Percentiles rank a stretch among this genome's conserved stretches.
phyloP scores from a whole-genome alignment of 2,329 filamentous ascomycete genomes.

The Aphanocladium album region DNA sequence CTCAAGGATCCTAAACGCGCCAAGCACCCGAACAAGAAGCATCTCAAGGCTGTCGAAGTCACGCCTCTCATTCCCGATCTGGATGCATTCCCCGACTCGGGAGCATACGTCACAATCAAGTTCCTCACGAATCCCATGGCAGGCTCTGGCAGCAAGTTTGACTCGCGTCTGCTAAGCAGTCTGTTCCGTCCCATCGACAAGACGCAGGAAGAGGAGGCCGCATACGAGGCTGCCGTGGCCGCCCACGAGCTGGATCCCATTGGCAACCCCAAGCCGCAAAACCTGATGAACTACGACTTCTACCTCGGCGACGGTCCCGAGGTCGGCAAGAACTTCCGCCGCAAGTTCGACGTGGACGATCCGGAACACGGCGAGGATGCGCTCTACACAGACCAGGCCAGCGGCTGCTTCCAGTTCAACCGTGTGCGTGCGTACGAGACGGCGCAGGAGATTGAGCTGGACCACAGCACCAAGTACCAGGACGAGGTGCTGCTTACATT shows the following conservation, averaged over 20 bases:
- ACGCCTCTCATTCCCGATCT: slow-evolving; percentile 61
- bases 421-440: slow-evolving; percentile 62
- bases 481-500: slow-evolving; percentile 59
- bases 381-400: slow-evolving; percentile 49
- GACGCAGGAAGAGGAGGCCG: slow-evolving; percentile 48
- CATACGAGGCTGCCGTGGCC: slow-evolving; percentile 45
- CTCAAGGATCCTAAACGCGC: slow-evolving; percentile 50
- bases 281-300: slow-evolving; percentile 61
- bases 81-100: slow-evolving; percentile 64
- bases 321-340: slow-evolving; percentile 51
- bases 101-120: slow-evolving; percentile 65
- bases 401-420: slow-evolving; percentile 55
- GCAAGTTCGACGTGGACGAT: slow-evolving; percentile 55
- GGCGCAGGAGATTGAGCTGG: slow-evolving; percentile 50
- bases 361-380: slow-evolving; percentile 47
- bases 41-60: slow-evolving; percentile 54
- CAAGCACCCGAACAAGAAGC: slow-evolving; percentile 54
- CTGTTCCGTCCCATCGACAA: slow-evolving; percentile 57
- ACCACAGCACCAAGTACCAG: slow-evolving; percentile 56
- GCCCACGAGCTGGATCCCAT: slow-evolving; percentile 53
- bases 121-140: slow-evolving; percentile 61
- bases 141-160: slow-evolving; percentile 44
- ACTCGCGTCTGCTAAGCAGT: slow-evolving; percentile 56
- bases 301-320: slow-evolving; percentile 50
- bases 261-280: slow-evolving; percentile 50